Conservation (phyloP, 1,139 yeast genomes). For the Saccharomyces hybrid region DNA sequence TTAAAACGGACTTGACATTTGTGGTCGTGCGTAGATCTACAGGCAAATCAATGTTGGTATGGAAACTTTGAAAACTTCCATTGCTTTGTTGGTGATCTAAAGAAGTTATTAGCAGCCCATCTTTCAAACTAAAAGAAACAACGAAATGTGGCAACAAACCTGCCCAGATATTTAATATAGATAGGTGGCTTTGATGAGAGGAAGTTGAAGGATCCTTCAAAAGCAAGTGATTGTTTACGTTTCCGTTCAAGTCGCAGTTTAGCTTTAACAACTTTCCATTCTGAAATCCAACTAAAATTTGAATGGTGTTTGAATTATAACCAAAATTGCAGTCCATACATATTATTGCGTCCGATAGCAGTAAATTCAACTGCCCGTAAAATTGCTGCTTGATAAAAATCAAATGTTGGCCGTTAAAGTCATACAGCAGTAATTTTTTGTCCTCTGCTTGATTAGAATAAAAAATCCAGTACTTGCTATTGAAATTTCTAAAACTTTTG, state of each 20-base stretch:
- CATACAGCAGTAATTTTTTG: neutral
- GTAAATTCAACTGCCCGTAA: neutral
- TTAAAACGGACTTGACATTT: neutral
- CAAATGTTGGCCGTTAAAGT: neutral
- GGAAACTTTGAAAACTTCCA: neutral
- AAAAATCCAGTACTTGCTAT: neutral
- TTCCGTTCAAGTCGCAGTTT: neutral
- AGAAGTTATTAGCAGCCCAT: slow-evolving; percentile 1
- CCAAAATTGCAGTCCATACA: neutral
- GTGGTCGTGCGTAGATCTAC: neutral
- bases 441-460: neutral
- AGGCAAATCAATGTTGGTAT: neutral
- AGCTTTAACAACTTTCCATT: neutral
- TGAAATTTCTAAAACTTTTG: neutral
- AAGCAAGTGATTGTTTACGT: neutral
- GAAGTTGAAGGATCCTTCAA: slow-evolving; percentile 1
- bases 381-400: neutral
- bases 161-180: slow-evolving; percentile 1
- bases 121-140: slow-evolving; percentile 2
- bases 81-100: neutral
- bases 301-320: neutral
- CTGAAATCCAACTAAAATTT: neutral
- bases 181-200: neutral
- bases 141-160: slow-evolving; percentile 2
- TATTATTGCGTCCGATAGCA: neutral